Conservation (phyloP, 257 asterid genomes). For the Cordia subcordata region DNA sequence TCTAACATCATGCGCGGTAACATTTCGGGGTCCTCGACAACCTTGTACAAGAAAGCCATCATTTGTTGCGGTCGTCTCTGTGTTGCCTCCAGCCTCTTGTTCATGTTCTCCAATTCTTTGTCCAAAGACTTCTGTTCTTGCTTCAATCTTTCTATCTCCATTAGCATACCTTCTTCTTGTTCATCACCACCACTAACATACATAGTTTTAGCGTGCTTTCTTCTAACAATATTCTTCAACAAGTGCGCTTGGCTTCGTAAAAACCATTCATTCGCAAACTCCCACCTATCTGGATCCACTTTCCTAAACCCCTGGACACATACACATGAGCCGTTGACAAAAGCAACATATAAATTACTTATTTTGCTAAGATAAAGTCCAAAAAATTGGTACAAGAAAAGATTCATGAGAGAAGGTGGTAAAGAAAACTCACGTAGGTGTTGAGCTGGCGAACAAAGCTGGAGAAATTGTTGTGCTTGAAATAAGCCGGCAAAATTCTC, state of each 20-base stretch:
- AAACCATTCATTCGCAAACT: slow-evolving; percentile 88
- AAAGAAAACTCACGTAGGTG: slow-evolving; percentile 42
- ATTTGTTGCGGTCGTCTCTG: slow-evolving; percentile 80
- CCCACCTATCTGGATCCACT: slow-evolving; percentile 91
- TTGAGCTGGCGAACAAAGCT: slow-evolving; percentile 70
- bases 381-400: too few relatives aligned
- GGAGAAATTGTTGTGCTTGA: slow-evolving; percentile 66
- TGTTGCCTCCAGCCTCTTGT: slow-evolving; percentile 71
- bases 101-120: slow-evolving; percentile 56
- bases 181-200: slow-evolving; percentile 21
- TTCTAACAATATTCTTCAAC: slow-evolving; percentile 57
- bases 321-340: background rate
- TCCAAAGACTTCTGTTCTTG: slow-evolving; percentile 65
- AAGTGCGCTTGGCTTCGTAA: slow-evolving; percentile 66
- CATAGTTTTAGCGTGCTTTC: slow-evolving; percentile 31
- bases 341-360: background rate
- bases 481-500: slow-evolving; percentile 48
- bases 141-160: slow-evolving; percentile 43
- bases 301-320: slow-evolving; percentile 68
- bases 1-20: slow-evolving; percentile 52
- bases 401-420: background rate
- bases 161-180: slow-evolving; percentile 34
- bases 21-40: slow-evolving; percentile 64
- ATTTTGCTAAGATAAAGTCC: background rate
- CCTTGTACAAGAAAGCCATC: slow-evolving; percentile 73